These are phyloP conservation scores for Botryotinia calthae DNA, from an alignment of 2,329 filamentous ascomycete species.

Conservation along the genomic window DNA sequence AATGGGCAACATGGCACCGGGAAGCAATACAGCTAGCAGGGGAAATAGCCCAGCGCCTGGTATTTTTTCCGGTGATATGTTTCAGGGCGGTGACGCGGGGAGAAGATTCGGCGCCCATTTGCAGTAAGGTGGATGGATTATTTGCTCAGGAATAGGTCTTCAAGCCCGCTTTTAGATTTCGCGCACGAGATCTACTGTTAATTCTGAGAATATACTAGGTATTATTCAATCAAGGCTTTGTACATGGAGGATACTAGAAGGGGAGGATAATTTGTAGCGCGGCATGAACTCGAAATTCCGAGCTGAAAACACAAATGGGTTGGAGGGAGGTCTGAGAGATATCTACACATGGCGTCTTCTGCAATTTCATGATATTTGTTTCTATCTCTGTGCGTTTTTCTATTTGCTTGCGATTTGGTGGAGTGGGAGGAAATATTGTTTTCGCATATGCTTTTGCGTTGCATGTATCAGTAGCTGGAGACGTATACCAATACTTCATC, in stretches of 20 bases:
- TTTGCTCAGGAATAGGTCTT: background rate
- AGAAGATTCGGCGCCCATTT: slow-evolving; percentile 16
- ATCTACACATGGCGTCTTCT: background rate
- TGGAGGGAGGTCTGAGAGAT: background rate
- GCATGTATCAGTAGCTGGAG: background rate
- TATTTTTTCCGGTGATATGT: slow-evolving; percentile 15
- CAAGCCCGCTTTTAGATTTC: background rate
- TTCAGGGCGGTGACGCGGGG: background rate
- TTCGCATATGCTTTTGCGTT: background rate
- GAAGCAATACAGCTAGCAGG: slow-evolving; percentile 24
- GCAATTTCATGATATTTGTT: background rate
- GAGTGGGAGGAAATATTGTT: background rate
- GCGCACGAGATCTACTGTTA: background rate
- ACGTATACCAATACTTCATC: background rate
- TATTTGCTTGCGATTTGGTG: background rate
- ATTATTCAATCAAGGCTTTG: background rate
- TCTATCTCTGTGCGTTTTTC: background rate
- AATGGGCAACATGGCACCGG: slow-evolving; percentile 20
- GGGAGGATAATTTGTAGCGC: background rate
- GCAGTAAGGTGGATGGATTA: background rate
- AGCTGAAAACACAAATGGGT: background rate
- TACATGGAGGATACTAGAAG: background rate
- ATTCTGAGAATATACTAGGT: background rate
- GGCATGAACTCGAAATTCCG: background rate
- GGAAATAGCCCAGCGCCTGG: slow-evolving; percentile 34